Evolutionary conservation across 2,329 filamentous ascomycete genomes (phyloP), one percentile per base, ranked within the genome.

Genomic region (Pseudogymnoascus sp.): DNA sequence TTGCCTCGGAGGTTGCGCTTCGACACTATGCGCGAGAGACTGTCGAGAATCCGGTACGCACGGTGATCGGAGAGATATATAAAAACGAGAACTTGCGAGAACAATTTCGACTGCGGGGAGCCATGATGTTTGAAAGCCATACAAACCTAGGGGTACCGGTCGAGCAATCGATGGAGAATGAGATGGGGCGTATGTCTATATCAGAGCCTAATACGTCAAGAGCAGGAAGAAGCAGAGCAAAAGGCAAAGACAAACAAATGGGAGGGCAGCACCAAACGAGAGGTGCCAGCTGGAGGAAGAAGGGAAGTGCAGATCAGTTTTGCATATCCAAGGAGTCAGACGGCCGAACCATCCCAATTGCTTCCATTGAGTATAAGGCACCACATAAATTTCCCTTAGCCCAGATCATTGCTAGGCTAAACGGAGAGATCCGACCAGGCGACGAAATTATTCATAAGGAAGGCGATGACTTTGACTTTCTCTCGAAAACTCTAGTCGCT

Each of bases 301-400:
- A 9, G 17, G 38, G 38, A 19, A 42, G 38, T 42, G 47, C 47
- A 33, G 47, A 57, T 33, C 47, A 31, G 11, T 57, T 53, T 10
- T 53, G 47, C 21, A 53, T 53, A 53, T n/a, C 6, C 21, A n/a
- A 28, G 28, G 4, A 26, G 21, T 26, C 21, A 9, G 9, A 53
- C 21, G 21, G 47, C 15, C 23, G n/a, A 53, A 53, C 9, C 6
- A n/a, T 53, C 19, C 47, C 47, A 8, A 10, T 53, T 26, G 21
- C 73, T 21, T 73, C 73, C 6, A 77, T 77, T 65, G 70, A 78
- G 64, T 77, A 78, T 65, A 77, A 77, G 65, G 64, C 75, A 31
- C 76, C 74, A 23, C 70, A 78, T 63, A 76, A 78, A 67, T 65
- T 78, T 28, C 74, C 65, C 9, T 38, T 62, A 8, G 69, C 21